These are phyloP conservation scores for Vigna nakashimae DNA, from an alignment of 306 rosid genomes.

Conservation along the genomic window DNA sequence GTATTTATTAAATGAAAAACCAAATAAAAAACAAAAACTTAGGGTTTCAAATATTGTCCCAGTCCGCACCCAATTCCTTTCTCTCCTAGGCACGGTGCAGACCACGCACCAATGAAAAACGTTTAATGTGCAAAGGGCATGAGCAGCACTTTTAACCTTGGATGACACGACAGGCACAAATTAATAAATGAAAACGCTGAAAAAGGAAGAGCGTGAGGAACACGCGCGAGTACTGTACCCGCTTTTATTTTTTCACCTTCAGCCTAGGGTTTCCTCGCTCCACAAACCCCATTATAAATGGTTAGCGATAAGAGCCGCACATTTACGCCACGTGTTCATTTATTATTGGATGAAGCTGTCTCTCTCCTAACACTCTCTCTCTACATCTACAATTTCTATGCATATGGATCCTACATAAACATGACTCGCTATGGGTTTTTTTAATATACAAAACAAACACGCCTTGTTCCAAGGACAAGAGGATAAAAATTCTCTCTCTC, in stretches of 20 bases:
- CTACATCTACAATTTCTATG: conserved; percentile 38
- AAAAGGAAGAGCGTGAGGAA: conserved; percentile 56
- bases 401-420: conserved; percentile 43
- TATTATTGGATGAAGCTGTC: neutral
- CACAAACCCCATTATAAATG: conserved; percentile 51
- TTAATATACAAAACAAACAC: conserved; percentile 44
- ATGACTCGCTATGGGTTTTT: conserved; percentile 51
- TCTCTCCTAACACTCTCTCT: conserved; percentile 46
- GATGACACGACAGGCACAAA: conserved; percentile 71
- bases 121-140: conserved; percentile 66
- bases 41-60: conserved; percentile 65
- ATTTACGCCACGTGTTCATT: conserved; percentile 45
- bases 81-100: neutral
- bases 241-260: conserved; percentile 29
- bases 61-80: conserved; percentile 37
- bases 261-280: conserved; percentile 78
- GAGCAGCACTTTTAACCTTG: conserved; percentile 63
- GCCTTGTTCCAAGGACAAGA: conserved; percentile 57
- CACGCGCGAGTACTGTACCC: conserved; percentile 52
- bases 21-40: conserved; percentile 41
- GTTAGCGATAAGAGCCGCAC: conserved; percentile 70
- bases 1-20: conserved; percentile 38
- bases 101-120: conserved; percentile 60
- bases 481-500: conserved; percentile 54
- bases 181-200: conserved; percentile 41